Percentiles rank a stretch among this genome's conserved stretches.
phyloP scores from a whole-genome alignment of 495 filamentous ascomycete genomes.

The Xylaria scruposa region DNA sequence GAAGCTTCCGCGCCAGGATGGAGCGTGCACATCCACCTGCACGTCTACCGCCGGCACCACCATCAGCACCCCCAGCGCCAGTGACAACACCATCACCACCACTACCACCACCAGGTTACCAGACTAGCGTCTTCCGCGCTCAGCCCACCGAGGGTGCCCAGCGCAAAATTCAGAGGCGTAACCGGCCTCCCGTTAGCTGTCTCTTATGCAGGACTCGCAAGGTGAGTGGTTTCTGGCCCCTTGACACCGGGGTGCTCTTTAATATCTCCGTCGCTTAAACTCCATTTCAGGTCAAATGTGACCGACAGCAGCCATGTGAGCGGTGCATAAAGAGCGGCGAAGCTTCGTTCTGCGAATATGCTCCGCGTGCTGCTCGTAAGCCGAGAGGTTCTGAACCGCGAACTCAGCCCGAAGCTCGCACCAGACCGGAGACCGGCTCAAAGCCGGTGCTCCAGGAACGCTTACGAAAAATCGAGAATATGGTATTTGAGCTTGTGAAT shows the following conservation, averaged over 20 bases:
- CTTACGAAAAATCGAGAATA: constrained; percentile 55
- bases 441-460: constrained; percentile 50
- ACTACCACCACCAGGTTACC: constrained; percentile 29
- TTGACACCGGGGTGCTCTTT: background rate
- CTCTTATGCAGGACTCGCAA: constrained; percentile 50
- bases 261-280: constrained; percentile 25
- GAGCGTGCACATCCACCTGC: constrained; percentile 19
- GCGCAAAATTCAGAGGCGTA: constrained; percentile 46
- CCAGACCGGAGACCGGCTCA: constrained; percentile 36
- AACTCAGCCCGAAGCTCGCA: constrained; percentile 35
- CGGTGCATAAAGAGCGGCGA: constrained; percentile 52
- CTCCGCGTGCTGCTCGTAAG: constrained; percentile 44
- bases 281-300: constrained; percentile 51
- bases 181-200: constrained; percentile 50
- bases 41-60: background rate
- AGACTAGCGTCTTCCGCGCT: constrained; percentile 46
- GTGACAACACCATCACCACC: background rate
- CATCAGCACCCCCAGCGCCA: constrained; percentile 8
- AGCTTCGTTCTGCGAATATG: constrained; percentile 50
- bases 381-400: constrained; percentile 33
- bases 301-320: constrained; percentile 52
- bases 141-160: constrained; percentile 41
- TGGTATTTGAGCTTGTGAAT: constrained; percentile 53
- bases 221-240: constrained; percentile 34
- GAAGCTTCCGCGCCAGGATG: constrained; percentile 28